Evolutionary conservation across 148 eudicot species (phyloP).

Genomic region (Camellia granthamiana): DNA sequence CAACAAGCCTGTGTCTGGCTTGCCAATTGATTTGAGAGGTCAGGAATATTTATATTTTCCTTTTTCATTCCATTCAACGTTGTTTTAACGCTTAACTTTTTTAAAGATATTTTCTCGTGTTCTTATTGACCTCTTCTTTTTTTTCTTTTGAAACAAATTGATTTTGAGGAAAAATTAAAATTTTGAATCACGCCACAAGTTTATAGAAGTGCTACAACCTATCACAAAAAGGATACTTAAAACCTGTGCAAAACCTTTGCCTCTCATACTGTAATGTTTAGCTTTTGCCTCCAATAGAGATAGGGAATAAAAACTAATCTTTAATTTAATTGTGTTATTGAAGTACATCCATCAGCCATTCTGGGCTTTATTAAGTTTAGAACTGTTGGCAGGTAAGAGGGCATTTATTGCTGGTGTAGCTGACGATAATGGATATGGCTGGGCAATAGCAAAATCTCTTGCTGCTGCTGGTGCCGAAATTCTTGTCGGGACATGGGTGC

Average conservation of each 20-base stretch:
- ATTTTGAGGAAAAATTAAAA: not conserved
- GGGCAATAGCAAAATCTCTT: conserved; percentile 98
- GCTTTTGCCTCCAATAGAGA: not conserved
- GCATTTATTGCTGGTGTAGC: conserved; percentile 97
- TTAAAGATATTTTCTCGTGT: not conserved
- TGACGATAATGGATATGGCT: conserved; percentile 98
- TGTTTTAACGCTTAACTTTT: not conserved
- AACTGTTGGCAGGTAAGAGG: conserved; percentile 65
- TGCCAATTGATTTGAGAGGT: conserved; percentile 91
- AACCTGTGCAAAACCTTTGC: not conserved
- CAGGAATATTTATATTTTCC: not conserved
- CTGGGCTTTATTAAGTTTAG: conserved; percentile 5
- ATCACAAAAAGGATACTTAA: not conserved
- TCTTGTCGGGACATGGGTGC: conserved; percentile 99
- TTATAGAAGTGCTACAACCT: not conserved
- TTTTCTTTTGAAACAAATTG: not conserved
- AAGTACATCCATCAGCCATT: not conserved
- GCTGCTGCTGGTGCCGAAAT: conserved; percentile 99
- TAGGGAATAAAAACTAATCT: not conserved
- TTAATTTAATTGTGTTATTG: not conserved
- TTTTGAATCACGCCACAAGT: not conserved
- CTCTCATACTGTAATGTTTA: not conserved
- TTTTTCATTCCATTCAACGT: not conserved
- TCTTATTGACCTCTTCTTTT: not conserved
- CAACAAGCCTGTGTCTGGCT: conserved; percentile 52